Base-by-base conservation (phyloP, 129 eudicot genomes). In the Chrysanthemum makinoi region DNA sequence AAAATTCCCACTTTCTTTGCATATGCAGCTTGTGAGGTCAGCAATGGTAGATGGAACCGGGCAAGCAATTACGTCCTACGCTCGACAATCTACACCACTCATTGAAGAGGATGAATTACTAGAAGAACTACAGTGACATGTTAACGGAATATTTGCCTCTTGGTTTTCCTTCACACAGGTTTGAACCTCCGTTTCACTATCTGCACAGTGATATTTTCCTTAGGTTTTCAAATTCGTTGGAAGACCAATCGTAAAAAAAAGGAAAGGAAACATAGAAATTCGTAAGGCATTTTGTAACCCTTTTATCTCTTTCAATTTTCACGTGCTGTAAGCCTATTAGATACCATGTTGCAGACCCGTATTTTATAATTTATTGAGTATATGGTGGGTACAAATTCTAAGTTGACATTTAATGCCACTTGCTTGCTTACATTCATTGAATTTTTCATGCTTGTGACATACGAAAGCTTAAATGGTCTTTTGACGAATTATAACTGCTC, bases 21-120 rank as follows among this genome's bases (percentile, higher is more conserved):
- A 17, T 67, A 52, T 77, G 86, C 84, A 93, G 98, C 85, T 82
- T 66, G 96, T 93, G 72, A 83, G 98, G 54, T 82, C 87, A n/a
- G 80, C 82, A 54, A 82, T 87, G 90, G 19, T 82, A 65, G 98
- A 89, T 30, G 95, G 85, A 73, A 80, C 16, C 44, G 89, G 84
- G 28, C 89, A 76, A 78, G 74, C 80, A 74, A 76, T 86, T 65
- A 73, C 89, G 17, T 87, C 79, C 24, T 65, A 75, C 59, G 65
- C 79, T 13, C 85, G 81, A 70, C 49, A 82, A 24, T 19, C 83
- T 1, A 62, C 80, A 3, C 83, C 81, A 59, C 69, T 74, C 26
- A 70, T 56, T 56, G 78, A 83, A 55, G 95, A 89, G 1, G 98
- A 87, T 18, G 92, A 87, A 50, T 19, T 79, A 55, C 65, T 82